Base-by-base conservation (phyloP, 495 filamentous ascomycete species). In the Hypoxylon subgilvum region DNA sequence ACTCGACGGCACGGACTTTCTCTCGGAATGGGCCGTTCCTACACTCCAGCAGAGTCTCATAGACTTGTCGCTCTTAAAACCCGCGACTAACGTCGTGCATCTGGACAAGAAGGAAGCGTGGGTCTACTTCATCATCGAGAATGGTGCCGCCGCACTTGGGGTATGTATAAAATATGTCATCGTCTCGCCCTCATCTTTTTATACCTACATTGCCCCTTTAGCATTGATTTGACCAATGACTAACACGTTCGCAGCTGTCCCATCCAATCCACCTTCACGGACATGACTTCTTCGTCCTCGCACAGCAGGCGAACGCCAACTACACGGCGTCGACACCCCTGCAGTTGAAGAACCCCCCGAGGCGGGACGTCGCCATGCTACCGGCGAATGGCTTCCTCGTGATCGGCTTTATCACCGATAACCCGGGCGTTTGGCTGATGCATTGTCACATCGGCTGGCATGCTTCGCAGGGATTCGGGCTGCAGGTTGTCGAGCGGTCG, bases 231-330 rank as follows among this genome's bases (percentile, higher is more conserved):
- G n/a, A n/a, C n/a, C n/a, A n/a, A n/a, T n/a, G n/a, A n/a, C n/a
- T n/a, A n/a, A n/a, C n/a, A n/a, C n/a, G n/a, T n/a, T n/a, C n/a
- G n/a, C n/a, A n/a, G n/a, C 35, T 75, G 63, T 68, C 56, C 48
- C 84, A 79, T 28, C 82, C 82, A 16, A 79, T 84, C 49, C 79
- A 84, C 57, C 69, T 86, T 1, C 77, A 83, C 61, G 83, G 83
- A 1, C 79, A 88, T 66, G 79, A 87, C 59, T 88, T 88, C 72
- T 71, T 68, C 34, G 72, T 85, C 7, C 68, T 88, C 3, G 75
- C 74, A 10, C 77, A 85, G 52, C 74, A 71, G 30, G 14, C 45
- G 5, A 68, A 58, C 13, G 68, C 67, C 17, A 71, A 64, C 65
- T 51, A 56, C 60, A 35, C 22, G 54, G 49, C 42, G 30, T 7